Evolutionary conservation across 2,329 filamentous ascomycete species (phyloP).

Genomic region (Aspergillus arachidicola): DNA sequence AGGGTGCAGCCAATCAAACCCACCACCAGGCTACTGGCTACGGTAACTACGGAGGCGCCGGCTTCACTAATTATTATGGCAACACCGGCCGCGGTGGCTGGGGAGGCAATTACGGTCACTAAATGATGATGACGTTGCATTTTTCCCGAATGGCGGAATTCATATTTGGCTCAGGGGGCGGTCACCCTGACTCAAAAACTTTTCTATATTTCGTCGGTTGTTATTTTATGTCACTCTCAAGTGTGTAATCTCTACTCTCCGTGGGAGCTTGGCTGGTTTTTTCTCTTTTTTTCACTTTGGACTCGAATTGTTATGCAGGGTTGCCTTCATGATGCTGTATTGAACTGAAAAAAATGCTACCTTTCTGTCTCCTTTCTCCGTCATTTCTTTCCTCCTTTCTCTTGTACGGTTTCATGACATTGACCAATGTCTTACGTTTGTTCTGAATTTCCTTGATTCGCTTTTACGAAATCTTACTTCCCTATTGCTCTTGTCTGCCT

Average conservation of each 20-base stretch:
- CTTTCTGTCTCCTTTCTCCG: conserved; percentile 22
- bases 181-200: conserved; percentile 18
- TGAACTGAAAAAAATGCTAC: conserved; percentile 37
- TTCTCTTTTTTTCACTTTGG: conserved; percentile 22
- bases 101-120: conserved; percentile 52
- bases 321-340: conserved; percentile 39
- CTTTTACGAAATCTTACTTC: conserved; percentile 22
- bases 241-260: conserved; percentile 46
- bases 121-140: conserved; percentile 32
- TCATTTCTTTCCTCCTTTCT: conserved; percentile 22
- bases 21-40: conserved; percentile 47
- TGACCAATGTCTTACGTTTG: conserved; percentile 25
- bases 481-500: conserved; percentile 25
- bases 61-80: conserved; percentile 48
- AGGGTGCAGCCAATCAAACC: conserved; percentile 41
- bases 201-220: conserved; percentile 23
- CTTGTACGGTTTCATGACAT: conserved; percentile 22
- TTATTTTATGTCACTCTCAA: conserved; percentile 32
- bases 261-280: conserved; percentile 42
- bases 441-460: conserved; percentile 23
- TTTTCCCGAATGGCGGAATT: conserved; percentile 30
- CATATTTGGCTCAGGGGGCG: conserved; percentile 32
- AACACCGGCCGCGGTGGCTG: conserved; percentile 48
- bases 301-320: conserved; percentile 26
- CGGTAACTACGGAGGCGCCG: conserved; percentile 45